Evolutionary conservation across 1,284 basidiomycete genomes (phyloP).

Genomic region (Cystobasidium slooffiae): DNA sequence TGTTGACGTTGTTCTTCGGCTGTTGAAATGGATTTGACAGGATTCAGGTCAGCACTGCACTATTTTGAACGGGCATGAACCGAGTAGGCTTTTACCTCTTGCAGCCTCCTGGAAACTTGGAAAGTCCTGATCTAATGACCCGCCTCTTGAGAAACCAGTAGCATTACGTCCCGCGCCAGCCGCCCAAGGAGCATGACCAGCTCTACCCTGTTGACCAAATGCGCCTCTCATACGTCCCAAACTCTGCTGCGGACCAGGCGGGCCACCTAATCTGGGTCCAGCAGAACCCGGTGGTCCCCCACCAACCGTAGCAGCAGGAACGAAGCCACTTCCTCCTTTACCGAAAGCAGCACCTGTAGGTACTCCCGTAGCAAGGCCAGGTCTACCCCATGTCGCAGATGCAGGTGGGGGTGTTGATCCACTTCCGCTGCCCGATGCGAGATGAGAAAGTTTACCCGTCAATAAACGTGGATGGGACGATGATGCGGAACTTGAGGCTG

Average conservation of each 20-base stretch:
- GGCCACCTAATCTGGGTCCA: slow-evolving; percentile 10
- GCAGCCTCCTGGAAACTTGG: slow-evolving; percentile 43
- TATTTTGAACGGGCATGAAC: too few relatives aligned
- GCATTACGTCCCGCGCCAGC: slow-evolving; percentile 5
- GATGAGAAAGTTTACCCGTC: slow-evolving; percentile 55
- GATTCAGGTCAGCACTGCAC: not conserved
- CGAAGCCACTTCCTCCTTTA: slow-evolving; percentile 31
- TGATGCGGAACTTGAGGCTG: not conserved
- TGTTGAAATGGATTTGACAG: not conserved
- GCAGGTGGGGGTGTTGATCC: slow-evolving; percentile 1
- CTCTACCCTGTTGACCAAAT: slow-evolving; percentile 9
- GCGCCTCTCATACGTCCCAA: slow-evolving; percentile 34
- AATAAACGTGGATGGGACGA: slow-evolving; percentile 52
- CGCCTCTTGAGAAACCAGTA: slow-evolving; percentile 11
- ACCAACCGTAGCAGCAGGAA: slow-evolving; percentile 27
- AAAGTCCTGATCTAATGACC: slow-evolving; percentile 29
- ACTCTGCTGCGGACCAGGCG: slow-evolving; percentile 1
- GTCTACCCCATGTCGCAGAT: slow-evolving; percentile 41
- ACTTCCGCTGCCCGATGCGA: slow-evolving; percentile 10
- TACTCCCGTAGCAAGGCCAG: slow-evolving; percentile 1
- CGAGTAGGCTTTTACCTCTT: too few relatives aligned
- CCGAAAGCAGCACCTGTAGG: slow-evolving; percentile 8
- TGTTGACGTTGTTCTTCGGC: slow-evolving; percentile 38
- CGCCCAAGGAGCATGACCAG: slow-evolving; percentile 27
- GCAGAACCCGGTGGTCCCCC: not conserved